Base-by-base conservation (phyloP, 2,329 filamentous ascomycete genomes). In the Xylariaceae sp. region DNA sequence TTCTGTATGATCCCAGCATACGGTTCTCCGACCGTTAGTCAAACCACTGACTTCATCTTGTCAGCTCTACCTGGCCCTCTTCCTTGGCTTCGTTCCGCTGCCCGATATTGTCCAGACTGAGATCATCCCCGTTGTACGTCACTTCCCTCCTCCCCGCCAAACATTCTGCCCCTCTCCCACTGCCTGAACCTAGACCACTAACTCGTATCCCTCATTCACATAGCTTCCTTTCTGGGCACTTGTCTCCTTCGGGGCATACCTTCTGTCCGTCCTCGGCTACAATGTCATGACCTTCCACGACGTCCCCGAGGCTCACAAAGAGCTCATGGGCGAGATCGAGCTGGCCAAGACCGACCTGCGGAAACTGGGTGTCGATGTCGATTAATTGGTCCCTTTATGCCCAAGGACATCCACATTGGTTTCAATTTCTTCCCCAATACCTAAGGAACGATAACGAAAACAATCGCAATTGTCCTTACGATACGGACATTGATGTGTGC, bases 271-370 rank as follows among this genome's bases (percentile, higher is more conserved):
- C 64, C 87, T 99, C 57, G 94, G 94, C 65, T 88, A 85, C 77
- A 94, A 94, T 59, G 89, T 99, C 63, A 80, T 96, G 69, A 96
- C 90, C 51, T 99, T 99, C 81, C 94, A 96, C 78, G 92, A 97
- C 73, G 90, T 95, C 45, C 92, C 93, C 49, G 82, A 90, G 56
- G 94, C 94, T 47, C 88, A 97, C 73, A 83, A 86, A 69, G 92
- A 97, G 74, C 77, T 99, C 63, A 90, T 94, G 80, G 78, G 75
- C 63, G 89, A 97, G 75, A 94, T 95, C 67, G 81, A 90, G 57
- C 62, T 85, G 71, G 90, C 90, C 58, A 87, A 88, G 75, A 75
- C 74, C 56, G 90, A 95, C 63, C 74, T 95, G 69, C 82, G 82
- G 67, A 77, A 77, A 53, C 82, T 87, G 69, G 90, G 90, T 9